Percentiles rank a stretch among this genome's conserved stretches.
These are phyloP conservation scores for Glycine soja DNA, from an alignment of 306 rosid species.

Conservation along the genomic window DNA sequence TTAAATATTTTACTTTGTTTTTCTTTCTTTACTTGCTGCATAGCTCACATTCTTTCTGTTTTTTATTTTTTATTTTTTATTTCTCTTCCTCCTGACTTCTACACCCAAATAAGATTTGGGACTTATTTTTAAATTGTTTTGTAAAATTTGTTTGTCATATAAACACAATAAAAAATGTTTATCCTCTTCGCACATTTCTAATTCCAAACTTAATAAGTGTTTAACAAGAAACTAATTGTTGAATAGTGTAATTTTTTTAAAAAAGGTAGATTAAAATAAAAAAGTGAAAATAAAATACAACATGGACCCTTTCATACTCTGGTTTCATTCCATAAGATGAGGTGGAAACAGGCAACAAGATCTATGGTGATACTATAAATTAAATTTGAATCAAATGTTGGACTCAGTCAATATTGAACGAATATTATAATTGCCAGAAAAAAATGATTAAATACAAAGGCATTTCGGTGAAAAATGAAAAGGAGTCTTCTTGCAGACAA, in stretches of 20 bases:
- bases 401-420: background rate
- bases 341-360: background rate
- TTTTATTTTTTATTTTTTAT: background rate
- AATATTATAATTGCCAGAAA: slow-evolving; percentile 2
- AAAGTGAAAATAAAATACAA: background rate
- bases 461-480: background rate
- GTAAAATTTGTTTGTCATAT: background rate
- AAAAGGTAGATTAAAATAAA: no score
- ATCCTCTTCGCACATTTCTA: background rate
- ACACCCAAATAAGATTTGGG: background rate
- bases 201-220: background rate
- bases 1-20: no score
- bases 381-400: background rate
- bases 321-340: background rate
- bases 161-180: no score
- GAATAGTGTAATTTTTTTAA: background rate
- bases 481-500: slow-evolving; percentile 22
- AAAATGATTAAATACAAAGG: background rate
- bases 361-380: background rate
- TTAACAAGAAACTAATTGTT: background rate
- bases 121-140: background rate
- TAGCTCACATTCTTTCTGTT: no score
- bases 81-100: no score
- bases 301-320: background rate
- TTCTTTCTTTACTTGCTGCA: no score